Evolutionary conservation across 2,329 filamentous ascomycete genomes (phyloP).

Genomic region (Aspergillus pseudoglaucus): DNA sequence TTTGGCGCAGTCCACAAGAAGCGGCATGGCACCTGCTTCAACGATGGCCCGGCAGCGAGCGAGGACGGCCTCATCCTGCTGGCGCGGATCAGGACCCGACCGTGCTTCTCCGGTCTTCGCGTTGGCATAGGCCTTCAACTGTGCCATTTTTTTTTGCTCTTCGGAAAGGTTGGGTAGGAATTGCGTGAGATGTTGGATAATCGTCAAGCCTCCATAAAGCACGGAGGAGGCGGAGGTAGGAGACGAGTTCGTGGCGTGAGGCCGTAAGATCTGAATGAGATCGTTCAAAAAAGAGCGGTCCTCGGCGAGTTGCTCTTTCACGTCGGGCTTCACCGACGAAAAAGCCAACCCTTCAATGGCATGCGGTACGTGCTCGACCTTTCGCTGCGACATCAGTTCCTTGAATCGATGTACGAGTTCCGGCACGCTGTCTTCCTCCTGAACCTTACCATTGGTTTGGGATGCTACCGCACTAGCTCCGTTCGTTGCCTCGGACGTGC

Average conservation of each 20-base stretch:
- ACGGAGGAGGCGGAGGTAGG: slow-evolving; percentile 56
- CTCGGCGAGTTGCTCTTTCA: slow-evolving; percentile 72
- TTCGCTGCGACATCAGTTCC: slow-evolving; percentile 35
- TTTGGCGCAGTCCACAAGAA: slow-evolving; percentile 70
- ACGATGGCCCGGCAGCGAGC: slow-evolving; percentile 72
- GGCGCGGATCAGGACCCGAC: slow-evolving; percentile 56
- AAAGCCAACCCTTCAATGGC: slow-evolving; percentile 90
- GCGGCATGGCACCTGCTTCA: slow-evolving; percentile 67
- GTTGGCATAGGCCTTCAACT: slow-evolving; percentile 91
- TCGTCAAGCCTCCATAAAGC: slow-evolving; percentile 79
- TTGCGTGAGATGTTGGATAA: slow-evolving; percentile 75
- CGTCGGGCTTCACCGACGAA: slow-evolving; percentile 73
- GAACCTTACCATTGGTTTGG: slow-evolving; percentile 24
- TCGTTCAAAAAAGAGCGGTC: slow-evolving; percentile 63
- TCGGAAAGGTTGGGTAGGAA: slow-evolving; percentile 75
- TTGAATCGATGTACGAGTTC: slow-evolving; percentile 52
- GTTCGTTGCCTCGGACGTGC: slow-evolving; percentile 27
- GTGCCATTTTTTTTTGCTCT: slow-evolving; percentile 84
- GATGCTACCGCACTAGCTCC: slow-evolving; percentile 9
- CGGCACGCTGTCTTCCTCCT: slow-evolving; percentile 40
- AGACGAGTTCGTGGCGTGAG: slow-evolving; percentile 30
- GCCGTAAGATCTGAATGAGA: slow-evolving; percentile 50
- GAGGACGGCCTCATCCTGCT: slow-evolving; percentile 69
- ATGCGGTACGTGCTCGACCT: slow-evolving; percentile 57
- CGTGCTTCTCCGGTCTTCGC: slow-evolving; percentile 66